These are phyloP conservation scores for Solanum virginianum DNA, from an alignment of 257 asterid species.

Conservation along the genomic window DNA sequence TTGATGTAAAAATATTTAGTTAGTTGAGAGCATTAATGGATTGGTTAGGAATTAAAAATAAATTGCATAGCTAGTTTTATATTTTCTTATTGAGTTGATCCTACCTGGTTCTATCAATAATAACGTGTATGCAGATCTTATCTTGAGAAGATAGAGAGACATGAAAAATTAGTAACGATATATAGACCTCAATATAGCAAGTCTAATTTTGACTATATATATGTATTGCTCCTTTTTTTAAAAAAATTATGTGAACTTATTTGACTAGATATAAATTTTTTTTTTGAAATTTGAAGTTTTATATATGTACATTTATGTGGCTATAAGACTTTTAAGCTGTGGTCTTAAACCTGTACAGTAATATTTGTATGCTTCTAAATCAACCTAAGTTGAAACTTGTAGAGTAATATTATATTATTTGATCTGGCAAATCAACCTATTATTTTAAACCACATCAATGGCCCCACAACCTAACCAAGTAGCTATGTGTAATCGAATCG, in stretches of 20 bases:
- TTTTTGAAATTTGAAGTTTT: not conserved
- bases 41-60: too few species aligned
- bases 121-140: too few species aligned
- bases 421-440: not conserved
- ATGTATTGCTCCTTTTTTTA: not conserved
- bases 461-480: not conserved
- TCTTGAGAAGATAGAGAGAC: too few species aligned
- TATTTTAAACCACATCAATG: not conserved
- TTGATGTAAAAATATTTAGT: too few species aligned
- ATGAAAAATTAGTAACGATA: not conserved
- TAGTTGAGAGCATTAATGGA: too few species aligned
- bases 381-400: too few species aligned
- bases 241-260: not conserved
- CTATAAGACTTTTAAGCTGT: too few species aligned
- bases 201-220: not conserved
- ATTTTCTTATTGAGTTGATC: too few species aligned
- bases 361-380: not conserved
- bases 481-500: not conserved
- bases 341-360: not conserved
- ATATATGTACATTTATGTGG: not conserved
- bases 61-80: too few species aligned
- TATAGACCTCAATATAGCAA: not conserved
- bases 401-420: not conserved
- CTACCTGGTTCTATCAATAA: too few species aligned
- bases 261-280: too few species aligned